Conservation (phyloP, 1,139 yeast genomes). For the Suhomyces ambrosiae region DNA sequence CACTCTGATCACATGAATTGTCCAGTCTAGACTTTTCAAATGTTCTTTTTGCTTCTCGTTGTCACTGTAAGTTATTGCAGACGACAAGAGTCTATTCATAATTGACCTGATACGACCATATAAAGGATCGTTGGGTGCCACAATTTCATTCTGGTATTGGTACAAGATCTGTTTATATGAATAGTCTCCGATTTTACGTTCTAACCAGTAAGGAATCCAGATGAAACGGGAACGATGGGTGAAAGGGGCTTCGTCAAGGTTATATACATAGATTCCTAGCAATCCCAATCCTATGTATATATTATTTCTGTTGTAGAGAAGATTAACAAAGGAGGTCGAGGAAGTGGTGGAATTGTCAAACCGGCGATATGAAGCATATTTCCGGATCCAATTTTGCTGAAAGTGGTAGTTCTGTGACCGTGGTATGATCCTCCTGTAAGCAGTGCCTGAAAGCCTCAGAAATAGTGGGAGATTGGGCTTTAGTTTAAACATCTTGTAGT, state of each 20-base stretch:
- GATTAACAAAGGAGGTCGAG: conserved; percentile 2
- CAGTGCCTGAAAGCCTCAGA: no score
- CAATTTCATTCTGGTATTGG: conserved; percentile 47
- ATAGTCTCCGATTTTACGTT: conserved; percentile 64
- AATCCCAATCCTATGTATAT: conserved; percentile 15
- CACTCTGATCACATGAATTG: conserved; percentile 71
- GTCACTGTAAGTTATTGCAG: conserved; percentile 44
- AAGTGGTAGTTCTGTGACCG: no score
- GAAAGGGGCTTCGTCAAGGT: conserved; percentile 81
- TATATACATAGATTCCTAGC: conserved; percentile 55
- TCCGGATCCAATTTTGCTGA: background rate
- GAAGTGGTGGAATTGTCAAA: conserved; percentile 13
- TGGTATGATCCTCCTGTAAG: no score
- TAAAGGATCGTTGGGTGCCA: conserved; percentile 57
- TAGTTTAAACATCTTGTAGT: no score
- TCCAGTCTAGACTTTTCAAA: conserved; percentile 62
- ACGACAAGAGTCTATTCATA: conserved; percentile 65
- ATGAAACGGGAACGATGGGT: conserved; percentile 74
- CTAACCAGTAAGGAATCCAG: conserved; percentile 71
- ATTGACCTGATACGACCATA: conserved; percentile 58
- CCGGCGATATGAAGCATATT: conserved; percentile 16
- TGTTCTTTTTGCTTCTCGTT: conserved; percentile 38
- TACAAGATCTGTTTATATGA: conserved; percentile 63
- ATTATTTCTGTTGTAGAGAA: conserved; percentile 15
- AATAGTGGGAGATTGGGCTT: no score